Base-by-base conservation (phyloP, 208 protist species). In the Trypanosoma platydactyli region DNA sequence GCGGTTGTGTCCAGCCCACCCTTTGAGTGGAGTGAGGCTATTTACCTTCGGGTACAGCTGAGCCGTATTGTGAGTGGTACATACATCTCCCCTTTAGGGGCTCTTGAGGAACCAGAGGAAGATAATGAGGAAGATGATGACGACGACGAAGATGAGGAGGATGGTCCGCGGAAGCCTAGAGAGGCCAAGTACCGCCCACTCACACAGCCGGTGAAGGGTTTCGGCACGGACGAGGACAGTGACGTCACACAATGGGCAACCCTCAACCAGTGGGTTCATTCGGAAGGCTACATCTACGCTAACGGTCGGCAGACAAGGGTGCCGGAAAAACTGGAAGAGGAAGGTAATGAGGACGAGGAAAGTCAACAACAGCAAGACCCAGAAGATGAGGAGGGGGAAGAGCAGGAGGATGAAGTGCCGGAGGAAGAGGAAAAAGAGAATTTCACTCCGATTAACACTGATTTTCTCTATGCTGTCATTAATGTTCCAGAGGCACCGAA, bases 31-130 rank as follows among this genome's bases (percentile, higher is more conserved):
- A 88, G 71, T 12, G 95, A 98, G 75, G 75, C 82, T 1, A 76
- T 92, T 49, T 94, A 92, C 68, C 79, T 98, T 49, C 90, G 97
- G 46, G 97, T 96, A 11, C 94, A 98, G 70, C 89, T 98, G 41
- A 80, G 94, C 27, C 92, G 97, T 70, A 98, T 98, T 64, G 76
- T 86, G 25, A 91, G 87, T 62, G 69, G 79, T 41, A 97, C 95
- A 20, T 87, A 80, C 53, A 86, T 98, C 53, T 77, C 83, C 25
- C 97, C 97, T 11, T 52, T 81, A n/a, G 91, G 92, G 0, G 92
- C 91, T 11, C 71, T 96, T 27, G 90, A 90, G 48, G 70, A 92
- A 59, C 77, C 89, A 35, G 92, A 96, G 59, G 86, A 90, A 58
- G 71, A 84, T 3, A 83, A 71, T n/a, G 83, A 91, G n/a, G 84